These are phyloP conservation scores for Dendryphion nanum DNA, from an alignment of 2,329 filamentous ascomycete species.

Conservation along the genomic window DNA sequence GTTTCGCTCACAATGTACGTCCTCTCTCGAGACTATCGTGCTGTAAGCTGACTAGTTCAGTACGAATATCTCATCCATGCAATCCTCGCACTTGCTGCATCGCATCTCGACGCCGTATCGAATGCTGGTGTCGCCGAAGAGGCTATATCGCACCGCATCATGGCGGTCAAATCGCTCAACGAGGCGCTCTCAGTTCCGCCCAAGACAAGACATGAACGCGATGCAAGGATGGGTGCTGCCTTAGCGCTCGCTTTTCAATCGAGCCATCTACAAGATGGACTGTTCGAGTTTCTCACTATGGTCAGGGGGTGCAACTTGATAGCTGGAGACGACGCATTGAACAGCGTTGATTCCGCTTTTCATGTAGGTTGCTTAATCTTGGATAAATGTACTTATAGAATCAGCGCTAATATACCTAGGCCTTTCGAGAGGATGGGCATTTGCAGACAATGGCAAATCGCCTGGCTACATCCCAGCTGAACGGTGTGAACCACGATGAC, in stretches of 20 bases:
- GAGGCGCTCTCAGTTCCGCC: conserved; percentile 36
- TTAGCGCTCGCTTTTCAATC: conserved; percentile 39
- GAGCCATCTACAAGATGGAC: conserved; percentile 37
- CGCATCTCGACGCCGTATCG: conserved; percentile 56
- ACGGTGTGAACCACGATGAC: conserved; percentile 21
- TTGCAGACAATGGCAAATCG: conserved; percentile 29
- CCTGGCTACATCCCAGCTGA: conserved; percentile 17
- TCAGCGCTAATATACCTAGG: conserved; percentile 11
- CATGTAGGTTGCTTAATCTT: conserved; percentile 21
- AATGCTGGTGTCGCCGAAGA: conserved; percentile 53
- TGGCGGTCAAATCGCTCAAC: conserved; percentile 57
- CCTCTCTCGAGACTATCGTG: conserved; percentile 1
- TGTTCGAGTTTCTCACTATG: conserved; percentile 39
- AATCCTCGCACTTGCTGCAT: conserved; percentile 66
- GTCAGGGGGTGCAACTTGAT: conserved; percentile 38
- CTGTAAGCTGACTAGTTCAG: conserved; percentile 33
- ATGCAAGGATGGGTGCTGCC: conserved; percentile 38
- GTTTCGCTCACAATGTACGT: conserved; percentile 64
- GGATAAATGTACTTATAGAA: background rate
- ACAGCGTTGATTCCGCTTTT: conserved; percentile 25
- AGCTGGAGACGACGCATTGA: conserved; percentile 21
- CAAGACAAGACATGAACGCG: conserved; percentile 29
- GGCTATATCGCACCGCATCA: conserved; percentile 64
- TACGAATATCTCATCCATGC: conserved; percentile 70
- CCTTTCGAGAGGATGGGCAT: conserved; percentile 32